phyloP scores from a whole-genome alignment of 345 rosid genomes.

The Dipteronia sinensis region DNA sequence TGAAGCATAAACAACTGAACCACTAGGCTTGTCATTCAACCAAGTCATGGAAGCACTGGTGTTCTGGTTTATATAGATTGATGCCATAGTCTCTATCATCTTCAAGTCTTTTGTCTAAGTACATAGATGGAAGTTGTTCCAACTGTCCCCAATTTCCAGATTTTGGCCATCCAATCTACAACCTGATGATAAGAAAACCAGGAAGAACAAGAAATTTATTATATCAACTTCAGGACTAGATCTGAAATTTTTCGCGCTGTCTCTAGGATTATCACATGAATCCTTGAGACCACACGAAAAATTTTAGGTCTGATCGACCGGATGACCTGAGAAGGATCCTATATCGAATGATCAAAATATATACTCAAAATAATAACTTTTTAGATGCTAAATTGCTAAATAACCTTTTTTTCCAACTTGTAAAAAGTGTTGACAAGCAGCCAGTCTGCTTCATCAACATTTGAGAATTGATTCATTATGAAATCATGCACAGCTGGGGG shows the following conservation, averaged over 20 bases:
- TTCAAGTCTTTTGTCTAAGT: constrained; percentile 24
- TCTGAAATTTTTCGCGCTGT: no score
- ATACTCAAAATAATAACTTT: no score
- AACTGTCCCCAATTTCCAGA: constrained; percentile 22
- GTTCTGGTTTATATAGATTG: constrained; percentile 22
- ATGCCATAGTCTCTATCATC: constrained; percentile 19
- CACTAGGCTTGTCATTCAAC: constrained; percentile 25
- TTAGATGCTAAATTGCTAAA: no score
- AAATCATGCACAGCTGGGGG: constrained; percentile 19
- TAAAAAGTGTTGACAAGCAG: no score
- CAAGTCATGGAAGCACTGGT: constrained; percentile 23
- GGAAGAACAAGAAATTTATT: background rate
- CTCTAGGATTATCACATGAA: no score
- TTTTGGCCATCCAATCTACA: constrained; percentile 34
- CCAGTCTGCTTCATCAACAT: constrained; percentile 29
- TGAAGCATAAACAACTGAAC: constrained; percentile 40
- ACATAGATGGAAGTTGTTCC: constrained; percentile 30
- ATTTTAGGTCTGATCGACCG: no score
- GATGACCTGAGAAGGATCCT: no score
- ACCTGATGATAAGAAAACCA: constrained; percentile 16
- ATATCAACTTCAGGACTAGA: background rate
- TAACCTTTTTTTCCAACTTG: background rate
- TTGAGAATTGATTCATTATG: constrained; percentile 28
- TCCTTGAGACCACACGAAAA: no score
- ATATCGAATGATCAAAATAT: no score